Base-by-base conservation (phyloP, 768 basidiomycete species). In the Russula foetens region DNA sequence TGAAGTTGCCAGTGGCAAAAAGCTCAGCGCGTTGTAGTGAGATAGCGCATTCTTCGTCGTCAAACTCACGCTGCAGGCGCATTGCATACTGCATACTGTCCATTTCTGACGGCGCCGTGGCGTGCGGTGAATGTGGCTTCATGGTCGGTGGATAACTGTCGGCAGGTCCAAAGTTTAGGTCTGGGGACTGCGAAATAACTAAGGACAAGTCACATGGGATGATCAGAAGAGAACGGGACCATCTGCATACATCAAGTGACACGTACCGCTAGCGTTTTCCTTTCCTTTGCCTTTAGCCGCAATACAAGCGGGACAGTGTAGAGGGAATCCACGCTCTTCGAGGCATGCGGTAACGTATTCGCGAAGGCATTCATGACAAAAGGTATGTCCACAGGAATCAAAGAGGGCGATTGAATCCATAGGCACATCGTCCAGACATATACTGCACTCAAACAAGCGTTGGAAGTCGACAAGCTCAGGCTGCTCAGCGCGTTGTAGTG, bases 221-320 rank as follows among this genome's bases (percentile, higher is more conserved):
- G n/a, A n/a, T n/a, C n/a, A n/a, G n/a, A n/a, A n/a, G n/a, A n/a
- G n/a, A n/a, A n/a, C 19, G 39, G 4, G 47, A 19, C 31, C 29
- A 8, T 23, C 6, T 5, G 24, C 7, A n/a, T 29, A 24, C 9
- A 33, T 4, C 9, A 9, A 33, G 31, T 33, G 49, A 7, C 50
- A 59, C 74, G 62, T 68, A 75, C 77, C 71, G 49, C 71, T 69
- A 19, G 72, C 72, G 15, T 68, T 65, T 5, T 33, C 54, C 54
- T 59, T 60, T 19, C 51, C 58, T 29, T 46, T 58, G n/a, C 68
- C 59, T 14, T 63, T 66, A 31, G 71, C 67, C 19, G 73, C 68
- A 19, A 73, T 69, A 60, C 86, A 88, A 31, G 77, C 65, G 0
- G 86, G 86, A 69, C 86, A 88, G 14, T 78, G 67, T 31, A 88